Conservation (phyloP, 2,329 filamentous ascomycete genomes). For the Beauveria australis region DNA sequence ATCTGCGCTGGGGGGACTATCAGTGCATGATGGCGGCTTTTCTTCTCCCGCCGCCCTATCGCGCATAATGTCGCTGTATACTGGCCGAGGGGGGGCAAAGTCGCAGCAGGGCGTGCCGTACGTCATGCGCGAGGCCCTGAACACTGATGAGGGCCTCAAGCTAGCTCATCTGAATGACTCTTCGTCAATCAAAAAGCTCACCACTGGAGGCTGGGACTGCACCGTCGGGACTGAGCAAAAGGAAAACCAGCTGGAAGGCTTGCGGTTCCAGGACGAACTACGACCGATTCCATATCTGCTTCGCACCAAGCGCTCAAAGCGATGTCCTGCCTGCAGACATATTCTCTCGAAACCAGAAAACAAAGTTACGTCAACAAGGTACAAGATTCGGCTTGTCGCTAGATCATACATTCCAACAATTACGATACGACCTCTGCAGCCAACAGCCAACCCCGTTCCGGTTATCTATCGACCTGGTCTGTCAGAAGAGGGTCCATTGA, state of each 20-base stretch:
- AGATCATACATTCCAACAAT: constrained; percentile 81
- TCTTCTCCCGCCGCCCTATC: constrained; percentile 74
- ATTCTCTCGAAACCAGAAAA: constrained; percentile 91
- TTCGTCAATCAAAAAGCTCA: constrained; percentile 51
- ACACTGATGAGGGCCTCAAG: constrained; percentile 62
- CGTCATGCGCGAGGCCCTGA: constrained; percentile 73
- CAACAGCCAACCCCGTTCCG: constrained; percentile 26
- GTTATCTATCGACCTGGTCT: constrained; percentile 25
- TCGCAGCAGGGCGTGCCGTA: constrained; percentile 59
- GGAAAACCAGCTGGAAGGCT: constrained; percentile 42
- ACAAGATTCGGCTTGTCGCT: constrained; percentile 86
- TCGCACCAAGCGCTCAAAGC: constrained; percentile 86
- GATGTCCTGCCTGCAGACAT: constrained; percentile 85
- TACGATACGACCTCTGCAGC: constrained; percentile 56
- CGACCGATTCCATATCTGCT: constrained; percentile 76
- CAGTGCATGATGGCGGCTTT: constrained; percentile 40
- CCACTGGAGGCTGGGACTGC: constrained; percentile 52
- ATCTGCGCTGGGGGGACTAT: constrained; percentile 40
- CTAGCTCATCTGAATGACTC: constrained; percentile 54
- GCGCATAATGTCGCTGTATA: constrained; percentile 88
- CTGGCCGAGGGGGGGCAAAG: constrained; percentile 53
- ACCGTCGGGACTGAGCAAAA: constrained; percentile 46
- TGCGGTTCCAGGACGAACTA: constrained; percentile 63
- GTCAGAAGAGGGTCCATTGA: constrained; percentile 29
- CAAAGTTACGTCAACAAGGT: constrained; percentile 81